phyloP scores from a whole-genome alignment of 2,329 filamentous ascomycete genomes.

The Aureobasidium sp. region DNA sequence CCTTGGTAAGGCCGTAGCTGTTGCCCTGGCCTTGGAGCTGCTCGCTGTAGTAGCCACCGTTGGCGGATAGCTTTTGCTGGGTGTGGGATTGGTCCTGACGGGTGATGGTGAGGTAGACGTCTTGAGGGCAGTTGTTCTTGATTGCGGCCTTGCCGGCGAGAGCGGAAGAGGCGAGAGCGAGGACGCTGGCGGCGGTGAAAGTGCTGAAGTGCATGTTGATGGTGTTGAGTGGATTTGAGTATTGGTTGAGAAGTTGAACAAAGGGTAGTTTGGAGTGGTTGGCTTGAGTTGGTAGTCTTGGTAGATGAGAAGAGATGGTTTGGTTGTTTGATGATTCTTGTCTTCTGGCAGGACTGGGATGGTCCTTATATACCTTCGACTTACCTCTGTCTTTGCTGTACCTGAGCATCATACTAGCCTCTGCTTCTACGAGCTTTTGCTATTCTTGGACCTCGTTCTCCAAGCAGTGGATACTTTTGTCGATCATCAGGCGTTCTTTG shows the following conservation, averaged over 20 bases:
- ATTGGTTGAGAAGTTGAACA: neutral
- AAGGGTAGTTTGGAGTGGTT: conserved; percentile 5
- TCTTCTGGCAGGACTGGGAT: neutral
- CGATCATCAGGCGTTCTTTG: conserved; percentile 6
- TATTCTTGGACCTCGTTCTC: conserved; percentile 11
- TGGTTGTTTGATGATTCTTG: neutral
- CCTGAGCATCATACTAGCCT: neutral
- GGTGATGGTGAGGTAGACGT: conserved; percentile 25
- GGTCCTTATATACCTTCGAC: conserved; percentile 3
- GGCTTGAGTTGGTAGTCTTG: neutral
- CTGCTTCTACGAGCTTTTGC: neutral
- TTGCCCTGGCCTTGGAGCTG: conserved; percentile 25
- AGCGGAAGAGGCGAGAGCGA: conserved; percentile 18
- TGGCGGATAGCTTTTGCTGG: conserved; percentile 18
- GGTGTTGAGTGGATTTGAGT: neutral
- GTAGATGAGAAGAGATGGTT: conserved; percentile 7
- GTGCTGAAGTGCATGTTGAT: conserved; percentile 21
- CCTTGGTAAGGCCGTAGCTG: conserved; percentile 25
- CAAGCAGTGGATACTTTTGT: neutral
- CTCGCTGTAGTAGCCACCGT: conserved; percentile 20
- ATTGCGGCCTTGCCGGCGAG: conserved; percentile 19
- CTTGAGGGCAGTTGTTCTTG: conserved; percentile 24
- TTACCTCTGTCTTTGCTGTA: neutral
- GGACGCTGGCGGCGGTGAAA: conserved; percentile 16
- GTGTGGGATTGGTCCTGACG: conserved; percentile 19